phyloP scores from a whole-genome alignment of 768 basidiomycete genomes.

The Suillus lakei region DNA sequence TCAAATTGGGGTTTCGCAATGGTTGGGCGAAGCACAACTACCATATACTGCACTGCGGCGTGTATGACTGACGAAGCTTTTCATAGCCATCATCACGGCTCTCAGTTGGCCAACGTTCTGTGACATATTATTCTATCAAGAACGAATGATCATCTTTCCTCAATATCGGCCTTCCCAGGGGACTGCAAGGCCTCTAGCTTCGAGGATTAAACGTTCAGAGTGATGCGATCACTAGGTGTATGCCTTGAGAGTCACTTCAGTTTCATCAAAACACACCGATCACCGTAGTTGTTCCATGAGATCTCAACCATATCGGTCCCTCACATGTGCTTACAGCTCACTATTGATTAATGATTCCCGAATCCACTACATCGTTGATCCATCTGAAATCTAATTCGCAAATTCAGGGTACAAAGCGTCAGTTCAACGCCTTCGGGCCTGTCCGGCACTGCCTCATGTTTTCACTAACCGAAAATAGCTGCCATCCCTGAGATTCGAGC shows the following conservation, averaged over 20 bases:
- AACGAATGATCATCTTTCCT: background rate
- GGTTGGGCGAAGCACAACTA: too few relatives aligned
- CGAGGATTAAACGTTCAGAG: background rate
- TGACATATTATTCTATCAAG: background rate
- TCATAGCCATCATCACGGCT: too few relatives aligned
- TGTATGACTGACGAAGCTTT: too few relatives aligned
- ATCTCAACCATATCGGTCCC: background rate
- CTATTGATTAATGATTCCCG: too few relatives aligned
- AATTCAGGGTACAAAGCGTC: background rate
- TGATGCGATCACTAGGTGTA: background rate
- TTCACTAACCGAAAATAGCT: slow-evolving; percentile 1
- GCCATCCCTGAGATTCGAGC: background rate
- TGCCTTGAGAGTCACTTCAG: too few relatives aligned
- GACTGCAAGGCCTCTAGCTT: background rate
- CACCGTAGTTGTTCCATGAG: too few relatives aligned
- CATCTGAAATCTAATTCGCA: background rate
- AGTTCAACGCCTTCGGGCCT: background rate
- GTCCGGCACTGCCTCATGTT: background rate
- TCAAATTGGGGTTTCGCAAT: too few relatives aligned
- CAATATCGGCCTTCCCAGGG: background rate
- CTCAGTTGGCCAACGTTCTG: background rate
- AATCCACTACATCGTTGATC: background rate
- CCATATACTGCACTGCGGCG: too few relatives aligned
- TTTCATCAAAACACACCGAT: too few relatives aligned
- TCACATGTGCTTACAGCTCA: background rate